Evolutionary conservation across 306 rosid species (phyloP).

Genomic region (Datisca glomerata): DNA sequence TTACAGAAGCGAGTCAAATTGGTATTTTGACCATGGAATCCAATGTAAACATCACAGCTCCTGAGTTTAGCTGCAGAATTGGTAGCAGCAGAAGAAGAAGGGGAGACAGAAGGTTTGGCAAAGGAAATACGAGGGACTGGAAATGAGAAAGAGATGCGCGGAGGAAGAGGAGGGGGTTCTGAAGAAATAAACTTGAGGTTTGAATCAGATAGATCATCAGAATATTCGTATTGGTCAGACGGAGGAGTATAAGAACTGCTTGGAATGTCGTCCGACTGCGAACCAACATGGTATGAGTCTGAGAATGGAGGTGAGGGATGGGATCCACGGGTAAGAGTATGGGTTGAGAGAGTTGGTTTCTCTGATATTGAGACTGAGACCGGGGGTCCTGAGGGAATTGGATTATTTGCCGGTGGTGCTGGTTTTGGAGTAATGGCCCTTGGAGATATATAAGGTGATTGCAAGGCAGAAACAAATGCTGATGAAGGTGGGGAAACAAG

Average conservation of each 20-base stretch:
- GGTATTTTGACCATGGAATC: constrained; percentile 64
- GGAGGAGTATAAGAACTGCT: constrained; percentile 93
- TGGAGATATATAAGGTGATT: constrained; percentile 85
- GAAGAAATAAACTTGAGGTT: constrained; percentile 38
- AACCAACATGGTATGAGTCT: too few species aligned
- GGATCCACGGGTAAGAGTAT: too few species aligned
- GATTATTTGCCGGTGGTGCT: too few species aligned
- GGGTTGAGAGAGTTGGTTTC: too few species aligned
- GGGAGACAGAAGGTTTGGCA: constrained; percentile 33
- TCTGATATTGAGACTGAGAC: too few species aligned
- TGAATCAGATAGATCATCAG: constrained; percentile 41
- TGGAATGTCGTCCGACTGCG: constrained; percentile 54
- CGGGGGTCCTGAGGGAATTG: too few species aligned
- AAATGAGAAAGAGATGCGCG: constrained; percentile 72
- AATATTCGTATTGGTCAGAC: constrained; percentile 67
- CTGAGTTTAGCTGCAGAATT: constrained; percentile 53
- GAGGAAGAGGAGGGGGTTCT: constrained; percentile 34
- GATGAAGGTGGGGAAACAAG: constrained; percentile 87
- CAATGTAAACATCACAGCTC: constrained; percentile 76
- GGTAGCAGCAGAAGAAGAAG: constrained; percentile 48
- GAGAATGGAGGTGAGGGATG: too few species aligned
- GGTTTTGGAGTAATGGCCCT: constrained; percentile 39
- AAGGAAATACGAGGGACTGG: constrained; percentile 69
- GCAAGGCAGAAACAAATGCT: constrained; percentile 89
- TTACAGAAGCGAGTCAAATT: constrained; percentile 54